These are phyloP conservation scores for Amylocystis lapponica DNA, from an alignment of 768 basidiomycete genomes.

Conservation along the genomic window DNA sequence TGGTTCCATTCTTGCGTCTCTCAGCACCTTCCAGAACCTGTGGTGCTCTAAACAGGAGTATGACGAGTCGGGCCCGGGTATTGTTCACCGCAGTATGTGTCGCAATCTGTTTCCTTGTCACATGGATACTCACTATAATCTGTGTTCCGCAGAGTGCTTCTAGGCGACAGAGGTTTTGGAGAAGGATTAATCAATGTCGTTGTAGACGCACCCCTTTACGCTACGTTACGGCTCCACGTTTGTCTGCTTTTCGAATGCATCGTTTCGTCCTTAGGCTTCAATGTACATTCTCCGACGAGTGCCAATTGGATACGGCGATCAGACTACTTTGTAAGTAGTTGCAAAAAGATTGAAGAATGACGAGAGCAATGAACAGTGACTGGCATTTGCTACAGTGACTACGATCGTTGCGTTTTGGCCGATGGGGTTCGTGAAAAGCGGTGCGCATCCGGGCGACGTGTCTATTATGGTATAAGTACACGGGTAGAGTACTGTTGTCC, in stretches of 20 bases:
- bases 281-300: too few species aligned
- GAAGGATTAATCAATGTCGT: slow-evolving; percentile 20
- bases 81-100: slow-evolving; percentile 39
- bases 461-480: slow-evolving; percentile 14
- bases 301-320: too few species aligned
- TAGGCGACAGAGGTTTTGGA: slow-evolving; percentile 17
- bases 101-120: background rate
- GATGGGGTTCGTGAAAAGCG: background rate
- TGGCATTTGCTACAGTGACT: too few species aligned
- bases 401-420: too few species aligned
- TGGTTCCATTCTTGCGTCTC: slow-evolving; percentile 45
- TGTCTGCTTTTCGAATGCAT: slow-evolving; percentile 15
- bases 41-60: slow-evolving; percentile 60
- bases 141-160: slow-evolving; percentile 26
- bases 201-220: slow-evolving; percentile 25
- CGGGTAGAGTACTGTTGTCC: slow-evolving; percentile 8
- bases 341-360: too few species aligned
- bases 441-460: background rate
- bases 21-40: slow-evolving; percentile 65
- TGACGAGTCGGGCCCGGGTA: slow-evolving; percentile 50
- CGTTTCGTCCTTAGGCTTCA: slow-evolving; percentile 34
- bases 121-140: background rate
- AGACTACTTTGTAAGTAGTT: too few species aligned
- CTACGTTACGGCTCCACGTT: slow-evolving; percentile 18
- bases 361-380: too few species aligned